Percentiles rank a stretch among this genome's conserved stretches.
Evolutionary conservation across 2,329 filamentous ascomycete genomes (phyloP).

Genomic region (Cladosporium sp.): DNA sequence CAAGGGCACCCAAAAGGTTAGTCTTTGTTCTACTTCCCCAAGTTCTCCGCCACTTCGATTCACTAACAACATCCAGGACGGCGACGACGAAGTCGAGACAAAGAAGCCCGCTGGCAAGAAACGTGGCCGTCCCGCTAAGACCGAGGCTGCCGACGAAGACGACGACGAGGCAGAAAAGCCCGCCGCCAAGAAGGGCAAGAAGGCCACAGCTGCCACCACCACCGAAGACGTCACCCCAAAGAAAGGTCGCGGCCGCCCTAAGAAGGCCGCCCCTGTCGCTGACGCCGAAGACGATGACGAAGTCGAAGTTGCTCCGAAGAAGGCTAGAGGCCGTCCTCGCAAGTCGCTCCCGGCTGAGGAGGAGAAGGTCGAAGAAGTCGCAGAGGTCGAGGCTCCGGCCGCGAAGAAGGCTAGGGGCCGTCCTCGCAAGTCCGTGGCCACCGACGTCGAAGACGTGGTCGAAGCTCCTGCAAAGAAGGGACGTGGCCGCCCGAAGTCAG

Average conservation of each 20-base stretch:
- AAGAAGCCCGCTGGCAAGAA: constrained; percentile 27
- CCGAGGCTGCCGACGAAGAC: constrained; percentile 4
- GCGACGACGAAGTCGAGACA: constrained; percentile 22
- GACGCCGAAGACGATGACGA: constrained; percentile 32
- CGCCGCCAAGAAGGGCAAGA: constrained; percentile 30
- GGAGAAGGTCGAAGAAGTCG: constrained; percentile 49
- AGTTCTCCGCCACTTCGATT: not conserved
- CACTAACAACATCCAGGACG: constrained; percentile 18
- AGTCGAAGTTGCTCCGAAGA: constrained; percentile 21
- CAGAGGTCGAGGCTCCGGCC: constrained; percentile 43
- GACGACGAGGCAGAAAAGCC: constrained; percentile 17
- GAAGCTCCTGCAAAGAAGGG: constrained; percentile 19
- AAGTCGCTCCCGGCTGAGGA: constrained; percentile 50
- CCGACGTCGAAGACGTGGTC: constrained; percentile 46
- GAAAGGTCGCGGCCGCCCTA: constrained; percentile 23
- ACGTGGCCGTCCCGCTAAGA: constrained; percentile 3
- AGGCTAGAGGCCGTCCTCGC: constrained; percentile 30
- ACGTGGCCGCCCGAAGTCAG: constrained; percentile 29
- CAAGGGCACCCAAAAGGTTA: constrained; percentile 33
- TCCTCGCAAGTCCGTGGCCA: constrained; percentile 38
- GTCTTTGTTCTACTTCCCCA: not conserved
- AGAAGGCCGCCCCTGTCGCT: constrained; percentile 23
- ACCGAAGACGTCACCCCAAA: constrained; percentile 23
- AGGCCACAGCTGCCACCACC: constrained; percentile 25
- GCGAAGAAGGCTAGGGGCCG: constrained; percentile 29